phyloP scores from a whole-genome alignment of 441 rosid genomes.

The Kokia cookei region DNA sequence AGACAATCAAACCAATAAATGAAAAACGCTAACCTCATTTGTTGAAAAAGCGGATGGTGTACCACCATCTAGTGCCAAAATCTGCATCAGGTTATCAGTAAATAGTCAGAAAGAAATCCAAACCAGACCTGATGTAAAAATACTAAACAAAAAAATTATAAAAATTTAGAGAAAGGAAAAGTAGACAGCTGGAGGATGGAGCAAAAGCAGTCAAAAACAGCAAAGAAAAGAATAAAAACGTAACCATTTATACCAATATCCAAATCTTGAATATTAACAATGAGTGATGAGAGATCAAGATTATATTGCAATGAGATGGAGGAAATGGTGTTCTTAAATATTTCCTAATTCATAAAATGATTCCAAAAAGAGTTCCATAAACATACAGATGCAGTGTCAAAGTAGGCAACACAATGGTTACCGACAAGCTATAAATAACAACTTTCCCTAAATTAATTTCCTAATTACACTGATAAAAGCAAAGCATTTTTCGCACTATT shows the following conservation, averaged over 20 bases:
- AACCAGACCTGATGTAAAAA: not conserved
- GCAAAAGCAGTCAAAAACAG: not conserved
- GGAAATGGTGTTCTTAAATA: not conserved
- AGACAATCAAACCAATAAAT: not conserved
- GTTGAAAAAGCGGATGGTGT: constrained; percentile 39
- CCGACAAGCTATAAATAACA: too few species aligned
- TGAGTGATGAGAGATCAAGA: not conserved
- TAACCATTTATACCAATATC: not conserved
- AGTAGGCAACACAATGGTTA: too few species aligned
- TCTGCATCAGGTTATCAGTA: constrained; percentile 31
- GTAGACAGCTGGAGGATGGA: not conserved
- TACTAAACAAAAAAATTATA: not conserved
- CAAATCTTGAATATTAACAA: not conserved
- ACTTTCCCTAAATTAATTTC: too few species aligned
- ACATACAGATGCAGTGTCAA: not conserved
- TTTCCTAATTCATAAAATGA: not conserved
- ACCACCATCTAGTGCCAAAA: constrained; percentile 29
- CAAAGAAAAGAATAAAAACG: not conserved
- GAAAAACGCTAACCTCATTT: constrained; percentile 50
- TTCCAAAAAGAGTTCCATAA: not conserved
- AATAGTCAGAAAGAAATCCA: not conserved
- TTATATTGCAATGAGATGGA: not conserved
- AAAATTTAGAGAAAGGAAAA: not conserved
- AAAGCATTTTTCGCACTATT: not conserved
- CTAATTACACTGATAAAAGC: too few species aligned